Evolutionary conservation across 2,329 filamentous ascomycete genomes (phyloP).

Genomic region (Diatrype stigma): DNA sequence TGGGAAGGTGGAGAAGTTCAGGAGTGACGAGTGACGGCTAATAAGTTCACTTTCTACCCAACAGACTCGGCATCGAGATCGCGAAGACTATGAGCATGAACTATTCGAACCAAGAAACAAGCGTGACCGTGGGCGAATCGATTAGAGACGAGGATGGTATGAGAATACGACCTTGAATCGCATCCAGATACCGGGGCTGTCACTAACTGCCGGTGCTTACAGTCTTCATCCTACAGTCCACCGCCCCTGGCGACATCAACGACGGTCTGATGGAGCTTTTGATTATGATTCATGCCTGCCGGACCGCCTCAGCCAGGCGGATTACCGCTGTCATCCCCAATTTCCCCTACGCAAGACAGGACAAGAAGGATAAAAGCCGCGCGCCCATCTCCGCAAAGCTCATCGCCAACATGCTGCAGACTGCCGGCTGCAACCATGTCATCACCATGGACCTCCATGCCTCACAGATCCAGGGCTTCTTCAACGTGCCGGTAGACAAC

Average conservation of each 20-base stretch:
- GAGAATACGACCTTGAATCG: neutral
- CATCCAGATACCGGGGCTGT: slow-evolving; percentile 54
- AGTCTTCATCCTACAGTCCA: slow-evolving; percentile 95
- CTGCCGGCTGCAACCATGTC: slow-evolving; percentile 85
- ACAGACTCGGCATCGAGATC: slow-evolving; percentile 70
- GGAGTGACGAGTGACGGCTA: neutral
- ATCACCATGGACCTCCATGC: slow-evolving; percentile 97
- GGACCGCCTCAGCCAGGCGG: slow-evolving; percentile 65
- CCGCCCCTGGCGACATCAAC: slow-evolving; percentile 93
- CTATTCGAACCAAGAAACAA: slow-evolving; percentile 83
- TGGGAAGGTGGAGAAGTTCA: neutral
- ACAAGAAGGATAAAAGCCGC: slow-evolving; percentile 91
- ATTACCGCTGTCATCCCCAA: slow-evolving; percentile 96
- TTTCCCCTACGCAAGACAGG: slow-evolving; percentile 93
- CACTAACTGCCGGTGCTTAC: slow-evolving; percentile 38
- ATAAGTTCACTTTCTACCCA: neutral
- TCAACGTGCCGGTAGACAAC: slow-evolving; percentile 74
- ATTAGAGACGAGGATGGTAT: slow-evolving; percentile 88
- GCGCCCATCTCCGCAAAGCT: slow-evolving; percentile 96
- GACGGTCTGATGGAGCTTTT: slow-evolving; percentile 97
- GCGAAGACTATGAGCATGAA: slow-evolving; percentile 77
- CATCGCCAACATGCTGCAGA: slow-evolving; percentile 96
- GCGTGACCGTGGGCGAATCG: slow-evolving; percentile 91
- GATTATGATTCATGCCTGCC: slow-evolving; percentile 96
- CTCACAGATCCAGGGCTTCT: slow-evolving; percentile 92